phyloP scores from a whole-genome alignment of 1,139 yeast species.

The Arxiozyma heterogenica region DNA sequence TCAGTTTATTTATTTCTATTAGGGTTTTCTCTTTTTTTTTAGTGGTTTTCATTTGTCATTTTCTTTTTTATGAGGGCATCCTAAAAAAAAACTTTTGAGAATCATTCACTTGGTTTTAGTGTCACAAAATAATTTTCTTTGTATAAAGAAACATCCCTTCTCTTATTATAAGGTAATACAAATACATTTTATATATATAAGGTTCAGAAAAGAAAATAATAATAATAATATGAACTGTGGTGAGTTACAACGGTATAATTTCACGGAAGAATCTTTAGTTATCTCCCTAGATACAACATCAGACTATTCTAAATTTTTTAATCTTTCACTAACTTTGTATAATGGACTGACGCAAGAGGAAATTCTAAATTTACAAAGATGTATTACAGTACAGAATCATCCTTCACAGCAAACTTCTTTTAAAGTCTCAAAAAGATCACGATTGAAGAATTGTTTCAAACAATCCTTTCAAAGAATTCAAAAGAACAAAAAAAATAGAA shows the following conservation, averaged over 20 bases:
- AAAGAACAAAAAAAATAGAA: not conserved
- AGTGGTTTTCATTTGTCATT: not conserved
- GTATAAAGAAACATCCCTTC: not conserved
- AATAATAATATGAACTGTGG: not conserved
- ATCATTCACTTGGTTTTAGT: not conserved
- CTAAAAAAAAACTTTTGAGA: not conserved
- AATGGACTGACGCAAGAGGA: not conserved
- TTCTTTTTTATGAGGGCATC: too few relatives aligned
- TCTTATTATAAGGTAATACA: not conserved
- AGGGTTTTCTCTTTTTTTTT: not conserved
- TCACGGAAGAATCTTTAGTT: not conserved
- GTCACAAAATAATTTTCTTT: not conserved
- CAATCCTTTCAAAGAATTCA: not conserved
- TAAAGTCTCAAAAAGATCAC: constrained; percentile 1
- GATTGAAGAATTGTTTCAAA: not conserved
- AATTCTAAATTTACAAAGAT: not conserved
- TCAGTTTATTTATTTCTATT: not conserved
- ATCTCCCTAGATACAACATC: not conserved
- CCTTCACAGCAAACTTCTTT: not conserved
- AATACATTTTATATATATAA: too few relatives aligned
- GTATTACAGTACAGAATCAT: not conserved
- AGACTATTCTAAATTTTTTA: not conserved
- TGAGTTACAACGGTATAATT: not conserved
- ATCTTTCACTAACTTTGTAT: not conserved
- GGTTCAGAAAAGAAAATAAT: too few relatives aligned